Evolutionary conservation across 202 grass and related monocot species (phyloP), one percentile per base, ranked within the genome.

Genomic region (Saccharum hybrid): DNA sequence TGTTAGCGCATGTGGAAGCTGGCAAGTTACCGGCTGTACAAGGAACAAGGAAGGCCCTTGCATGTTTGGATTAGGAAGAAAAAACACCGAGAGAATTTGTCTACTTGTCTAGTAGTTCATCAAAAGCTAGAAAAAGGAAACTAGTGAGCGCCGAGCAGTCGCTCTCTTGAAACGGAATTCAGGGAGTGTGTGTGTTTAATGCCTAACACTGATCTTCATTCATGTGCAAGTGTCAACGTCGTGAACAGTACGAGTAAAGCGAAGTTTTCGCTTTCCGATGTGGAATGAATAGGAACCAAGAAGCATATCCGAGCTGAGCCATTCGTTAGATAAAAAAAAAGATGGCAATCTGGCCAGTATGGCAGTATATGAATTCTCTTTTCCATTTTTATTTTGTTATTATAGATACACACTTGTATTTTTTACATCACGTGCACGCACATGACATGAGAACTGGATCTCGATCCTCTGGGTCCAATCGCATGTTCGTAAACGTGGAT

Each of bases 191-290:
- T 2, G 70, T 72, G 71, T 69, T 66, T 72, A 56, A 51, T 56
- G 84, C 30, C 28, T 63, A 63, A 23, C 14, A 18, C 7, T 16
- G 66, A 43, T 43, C 9, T 19, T 16, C 36, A 36, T 40, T 23
- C 77, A 3, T 10, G 13, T 1, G 10, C 14, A 23, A 61, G 66
- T 88, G 75, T 68, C 68, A 88, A 68, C 75, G 72, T 63, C 65
- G 14, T 1, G 16, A 7, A 23, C 3, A 48, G 71, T 63, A 19
- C 0, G 16, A 40, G 66, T 66, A 48, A 43, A 38, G 28, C 40
- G 33, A 64, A 37, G 52, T 8, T 45, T 64, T 68, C 64, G 54
- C 43, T 81, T 66, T 77, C 38, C 56, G 13, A 81, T 73, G 69
- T 43, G 36, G 63, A n/a, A 75, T 71, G 71, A 45, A 43, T 72